phyloP scores from a whole-genome alignment of 306 rosid genomes.

The Rosa lucieae region DNA sequence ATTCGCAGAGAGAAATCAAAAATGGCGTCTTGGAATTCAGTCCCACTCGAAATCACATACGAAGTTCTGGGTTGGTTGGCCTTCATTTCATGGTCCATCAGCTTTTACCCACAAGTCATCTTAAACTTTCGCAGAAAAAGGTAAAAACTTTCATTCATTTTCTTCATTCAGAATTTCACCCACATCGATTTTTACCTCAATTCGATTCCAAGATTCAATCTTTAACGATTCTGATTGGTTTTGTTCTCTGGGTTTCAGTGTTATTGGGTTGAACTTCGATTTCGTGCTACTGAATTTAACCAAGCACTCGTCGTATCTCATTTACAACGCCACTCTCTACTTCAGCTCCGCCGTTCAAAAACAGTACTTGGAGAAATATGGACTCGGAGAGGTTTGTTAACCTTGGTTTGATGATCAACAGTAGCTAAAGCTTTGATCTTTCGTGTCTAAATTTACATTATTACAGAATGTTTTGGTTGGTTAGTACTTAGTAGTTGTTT shows the following conservation, averaged over 20 bases:
- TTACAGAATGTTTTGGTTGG: neutral
- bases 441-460: neutral
- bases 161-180: no score
- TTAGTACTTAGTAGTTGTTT: neutral
- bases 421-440: neutral
- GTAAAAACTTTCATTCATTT: slow-evolving; percentile 20
- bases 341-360: slow-evolving; percentile 67
- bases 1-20: neutral
- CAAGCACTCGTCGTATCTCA: slow-evolving; percentile 66
- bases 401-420: neutral
- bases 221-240: neutral
- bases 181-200: neutral
- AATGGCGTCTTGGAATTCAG: slow-evolving; percentile 80
- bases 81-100: slow-evolving; percentile 61
- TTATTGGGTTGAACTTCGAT: slow-evolving; percentile 82
- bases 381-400: slow-evolving; percentile 48
- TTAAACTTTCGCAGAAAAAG: slow-evolving; percentile 71
- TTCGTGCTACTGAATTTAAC: slow-evolving; percentile 76
- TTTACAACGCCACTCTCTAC: slow-evolving; percentile 71
- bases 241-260: slow-evolving; percentile 38
- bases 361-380: slow-evolving; percentile 63
- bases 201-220: neutral
- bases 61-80: slow-evolving; percentile 75
- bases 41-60: slow-evolving; percentile 52
- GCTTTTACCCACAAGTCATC: slow-evolving; percentile 78